These are phyloP conservation scores for Fagopyrum tataricum DNA, from an alignment of 148 eudicot species.

Conservation along the genomic window DNA sequence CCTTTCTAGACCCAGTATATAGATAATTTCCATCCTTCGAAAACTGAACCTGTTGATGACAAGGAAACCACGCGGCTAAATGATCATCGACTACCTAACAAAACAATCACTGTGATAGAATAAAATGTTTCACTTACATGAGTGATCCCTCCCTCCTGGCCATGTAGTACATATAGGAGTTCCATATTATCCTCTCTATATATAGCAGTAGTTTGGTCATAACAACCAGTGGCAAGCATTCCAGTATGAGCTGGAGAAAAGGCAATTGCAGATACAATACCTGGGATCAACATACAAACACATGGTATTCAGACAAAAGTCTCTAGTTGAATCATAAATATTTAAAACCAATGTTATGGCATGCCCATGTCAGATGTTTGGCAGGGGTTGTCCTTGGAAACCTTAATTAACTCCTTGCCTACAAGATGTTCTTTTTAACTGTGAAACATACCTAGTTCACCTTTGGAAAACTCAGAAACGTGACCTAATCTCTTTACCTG, in stretches of 20 bases:
- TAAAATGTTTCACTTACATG: slow-evolving; percentile 54
- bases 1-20: slow-evolving; percentile 96
- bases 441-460: background rate
- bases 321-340: background rate
- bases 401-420: background rate
- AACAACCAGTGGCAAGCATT: slow-evolving; percentile 92
- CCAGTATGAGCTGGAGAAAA: slow-evolving; percentile 74
- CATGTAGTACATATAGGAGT: slow-evolving; percentile 79
- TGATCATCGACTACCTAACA: background rate
- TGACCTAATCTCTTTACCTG: background rate
- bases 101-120: background rate
- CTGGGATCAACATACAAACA: slow-evolving; percentile 31
- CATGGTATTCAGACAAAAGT: background rate
- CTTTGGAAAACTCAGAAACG: background rate
- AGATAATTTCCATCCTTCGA: slow-evolving; percentile 95
- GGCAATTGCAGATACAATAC: slow-evolving; percentile 86
- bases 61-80: background rate
- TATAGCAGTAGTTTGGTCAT: slow-evolving; percentile 78
- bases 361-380: background rate
- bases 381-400: background rate
- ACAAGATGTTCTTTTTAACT: background rate
- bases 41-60: slow-evolving; percentile 64
- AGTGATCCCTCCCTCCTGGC: slow-evolving; percentile 98
- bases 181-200: slow-evolving; percentile 94
- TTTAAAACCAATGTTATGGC: background rate